These are phyloP conservation scores for Salix suchowensis DNA, from an alignment of 345 rosid genomes.

Conservation along the genomic window DNA sequence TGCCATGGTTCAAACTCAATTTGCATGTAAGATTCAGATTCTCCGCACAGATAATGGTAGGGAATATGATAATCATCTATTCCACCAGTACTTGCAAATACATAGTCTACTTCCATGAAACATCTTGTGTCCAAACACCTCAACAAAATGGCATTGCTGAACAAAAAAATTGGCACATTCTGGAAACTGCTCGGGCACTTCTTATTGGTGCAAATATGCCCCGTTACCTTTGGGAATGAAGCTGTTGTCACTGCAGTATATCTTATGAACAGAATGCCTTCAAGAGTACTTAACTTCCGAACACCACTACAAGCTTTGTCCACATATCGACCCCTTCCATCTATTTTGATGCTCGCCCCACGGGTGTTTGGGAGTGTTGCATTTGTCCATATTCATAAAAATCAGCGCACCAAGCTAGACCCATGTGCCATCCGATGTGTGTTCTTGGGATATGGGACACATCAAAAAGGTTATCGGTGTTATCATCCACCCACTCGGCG, in stretches of 20 bases:
- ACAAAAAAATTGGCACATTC: not conserved
- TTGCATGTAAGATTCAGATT: too few species aligned
- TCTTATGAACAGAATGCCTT: not conserved
- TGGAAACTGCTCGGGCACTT: not conserved
- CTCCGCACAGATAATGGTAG: too few species aligned
- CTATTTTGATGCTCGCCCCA: not conserved
- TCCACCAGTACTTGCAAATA: too few species aligned
- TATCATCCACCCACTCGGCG: not conserved
- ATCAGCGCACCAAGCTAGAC: not conserved
- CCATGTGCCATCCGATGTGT: not conserved
- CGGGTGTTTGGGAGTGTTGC: not conserved
- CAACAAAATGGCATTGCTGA: too few species aligned
- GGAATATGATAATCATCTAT: too few species aligned
- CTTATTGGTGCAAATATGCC: not conserved
- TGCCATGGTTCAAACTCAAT: too few species aligned
- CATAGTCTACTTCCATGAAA: too few species aligned
- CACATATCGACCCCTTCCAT: too few species aligned
- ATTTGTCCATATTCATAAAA: not conserved
- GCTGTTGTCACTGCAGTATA: not conserved
- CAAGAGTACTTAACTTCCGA: not conserved
- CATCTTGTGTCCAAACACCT: too few species aligned
- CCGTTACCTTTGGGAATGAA: not conserved
- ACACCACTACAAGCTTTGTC: not conserved
- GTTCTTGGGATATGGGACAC: not conserved
- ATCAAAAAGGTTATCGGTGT: constrained; percentile 8